Conservation (phyloP, 306 rosid genomes). For the Acacia acuminata region DNA sequence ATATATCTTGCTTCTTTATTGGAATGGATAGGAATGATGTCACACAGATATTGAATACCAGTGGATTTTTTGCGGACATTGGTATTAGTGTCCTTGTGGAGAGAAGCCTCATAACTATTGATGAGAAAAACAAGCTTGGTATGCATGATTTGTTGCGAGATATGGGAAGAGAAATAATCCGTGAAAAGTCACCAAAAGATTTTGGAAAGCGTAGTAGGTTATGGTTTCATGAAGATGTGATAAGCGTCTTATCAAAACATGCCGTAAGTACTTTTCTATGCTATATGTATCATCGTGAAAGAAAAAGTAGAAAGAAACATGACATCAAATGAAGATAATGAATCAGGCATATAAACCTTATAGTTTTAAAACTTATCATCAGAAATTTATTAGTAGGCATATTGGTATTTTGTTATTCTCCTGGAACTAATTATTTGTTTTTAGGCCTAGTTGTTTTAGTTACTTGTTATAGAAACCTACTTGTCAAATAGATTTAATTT, state of each 20-base stretch:
- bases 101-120: neutral
- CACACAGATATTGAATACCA: neutral
- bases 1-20: too few species aligned
- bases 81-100: neutral
- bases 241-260: too few species aligned
- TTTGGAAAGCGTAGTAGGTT: neutral
- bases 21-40: neutral
- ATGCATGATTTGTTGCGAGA: conserved; percentile 2
- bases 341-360: too few species aligned
- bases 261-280: too few species aligned
- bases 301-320: too few species aligned
- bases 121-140: neutral
- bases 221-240: too few species aligned
- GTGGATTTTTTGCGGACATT: neutral
- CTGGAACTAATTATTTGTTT: neutral
- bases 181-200: neutral
- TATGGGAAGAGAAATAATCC: neutral
- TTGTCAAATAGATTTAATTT: neutral
- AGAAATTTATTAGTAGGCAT: too few species aligned
- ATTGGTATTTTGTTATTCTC: too few species aligned
- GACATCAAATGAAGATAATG: too few species aligned
- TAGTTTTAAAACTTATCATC: too few species aligned
- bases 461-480: too few species aligned
- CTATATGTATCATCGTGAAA: too few species aligned
- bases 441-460: neutral